phyloP scores from a whole-genome alignment of 1,139 yeast genomes.

The Scheffersomyces lignicola region DNA sequence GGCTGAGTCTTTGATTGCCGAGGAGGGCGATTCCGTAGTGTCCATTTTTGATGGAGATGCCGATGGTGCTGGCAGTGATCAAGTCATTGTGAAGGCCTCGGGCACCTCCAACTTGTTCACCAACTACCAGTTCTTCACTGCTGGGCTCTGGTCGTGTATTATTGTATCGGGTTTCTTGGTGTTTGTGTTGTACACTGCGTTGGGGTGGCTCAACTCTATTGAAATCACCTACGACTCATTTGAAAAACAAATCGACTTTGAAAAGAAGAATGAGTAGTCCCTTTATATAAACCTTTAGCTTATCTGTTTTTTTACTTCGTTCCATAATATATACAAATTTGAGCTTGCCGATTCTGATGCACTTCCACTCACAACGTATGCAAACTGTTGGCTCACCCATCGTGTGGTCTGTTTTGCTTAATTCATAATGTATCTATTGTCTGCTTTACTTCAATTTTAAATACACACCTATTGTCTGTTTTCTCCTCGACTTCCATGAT shows the following conservation, averaged over 20 bases:
- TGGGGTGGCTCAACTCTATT: constrained; percentile 60
- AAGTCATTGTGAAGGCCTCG: constrained; percentile 7
- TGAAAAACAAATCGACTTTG: constrained; percentile 63
- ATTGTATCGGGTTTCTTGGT: constrained; percentile 57
- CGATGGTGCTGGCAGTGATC: constrained; percentile 10
- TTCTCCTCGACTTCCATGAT: neutral
- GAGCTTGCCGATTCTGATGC: too few species aligned
- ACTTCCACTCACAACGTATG: too few species aligned
- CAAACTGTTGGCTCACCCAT: too few species aligned
- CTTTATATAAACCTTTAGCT: constrained; percentile 4
- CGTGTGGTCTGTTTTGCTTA: neutral
- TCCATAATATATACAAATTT: neutral
- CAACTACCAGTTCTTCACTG: constrained; percentile 43
- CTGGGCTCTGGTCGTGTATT: constrained; percentile 68
- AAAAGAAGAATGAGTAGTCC: constrained; percentile 58
- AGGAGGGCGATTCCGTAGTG: constrained; percentile 25
- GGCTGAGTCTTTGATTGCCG: constrained; percentile 33
- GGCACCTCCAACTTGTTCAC: constrained; percentile 31
- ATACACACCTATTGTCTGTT: neutral
- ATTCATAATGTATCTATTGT: neutral
- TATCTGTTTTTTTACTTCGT: neutral
- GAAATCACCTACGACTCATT: constrained; percentile 72
- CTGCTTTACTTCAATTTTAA: neutral
- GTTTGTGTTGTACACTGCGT: constrained; percentile 51
- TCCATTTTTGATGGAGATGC: constrained; percentile 18